Evolutionary conservation across 2,329 filamentous ascomycete species (phyloP), one percentile per base, ranked within the genome.

Genomic region (Coleophoma cylindrospora): DNA sequence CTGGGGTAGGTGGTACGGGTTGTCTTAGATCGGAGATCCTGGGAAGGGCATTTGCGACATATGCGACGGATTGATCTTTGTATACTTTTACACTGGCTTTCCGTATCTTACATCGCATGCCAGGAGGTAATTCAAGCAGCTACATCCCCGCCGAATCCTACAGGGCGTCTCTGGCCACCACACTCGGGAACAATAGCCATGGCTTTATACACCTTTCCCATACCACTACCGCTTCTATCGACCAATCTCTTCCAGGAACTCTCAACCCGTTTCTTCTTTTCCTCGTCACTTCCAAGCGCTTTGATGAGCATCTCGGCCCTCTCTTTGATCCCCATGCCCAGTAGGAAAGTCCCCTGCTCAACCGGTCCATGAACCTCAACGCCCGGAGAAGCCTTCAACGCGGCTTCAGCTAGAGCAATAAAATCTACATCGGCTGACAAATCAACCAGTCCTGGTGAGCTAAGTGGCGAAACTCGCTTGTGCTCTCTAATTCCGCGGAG

Each of bases 381-480:
- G 2, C 84, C 86, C 1, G 84, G 79, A 57, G 86, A 91, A 0
- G 88, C 87, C 37, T 79, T 73, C 43, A 89, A 77, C 0, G 91
- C 91, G 1, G 87, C 77, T 65, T 97, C 91, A 0, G 91, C 91
- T 1, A 99, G 72, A 11, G 86, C 90, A 0, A 81, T 80, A 64
- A 99, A 99, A 68, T 99, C 94, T 1, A 99, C 94, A 64, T 99
- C 92, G 1, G 89, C 92, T 57, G 85, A 91, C 19, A 99, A 75
- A 65, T 99, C 94, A 3, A 95, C 91, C 22, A 86, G 79, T 0
- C 94, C 94, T 0, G 94, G 88, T 6, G 81, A 75, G 1, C 80
- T 76, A 61, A 99, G 90, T 4, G 94, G 90, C 19, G 84, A 91
- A 43, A 95, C 87, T 21, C 79, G 76, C 21, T 76, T 73, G 70